A percentile compares a stretch with the other conserved stretches of the same genome.
phyloP scores from a whole-genome alignment of 192 early-diverging fungal species.

The Chytriomyces confervae region DNA sequence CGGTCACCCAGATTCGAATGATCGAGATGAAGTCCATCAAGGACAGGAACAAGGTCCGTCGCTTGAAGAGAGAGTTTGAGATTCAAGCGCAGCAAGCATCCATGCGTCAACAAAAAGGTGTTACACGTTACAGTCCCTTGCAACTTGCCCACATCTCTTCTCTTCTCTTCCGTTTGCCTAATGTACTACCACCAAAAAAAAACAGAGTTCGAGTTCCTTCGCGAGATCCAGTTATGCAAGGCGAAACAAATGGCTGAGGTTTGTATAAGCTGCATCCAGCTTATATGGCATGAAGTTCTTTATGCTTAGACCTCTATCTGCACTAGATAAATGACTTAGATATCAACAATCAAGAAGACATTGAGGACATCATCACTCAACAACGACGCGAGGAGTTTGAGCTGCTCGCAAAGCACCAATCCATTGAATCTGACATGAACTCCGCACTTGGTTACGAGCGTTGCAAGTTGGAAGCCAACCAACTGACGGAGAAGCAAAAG shows the following conservation, averaged over 20 bases:
- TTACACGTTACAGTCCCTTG: not conserved
- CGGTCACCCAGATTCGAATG: slow-evolving; percentile 27
- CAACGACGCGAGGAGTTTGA: slow-evolving; percentile 35
- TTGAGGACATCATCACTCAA: slow-evolving; percentile 17
- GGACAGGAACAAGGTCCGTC: slow-evolving; percentile 27
- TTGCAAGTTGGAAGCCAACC: slow-evolving; percentile 19
- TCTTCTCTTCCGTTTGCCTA: not conserved
- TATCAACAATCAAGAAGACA: slow-evolving; percentile 29
- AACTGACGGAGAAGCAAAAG: slow-evolving; percentile 33
- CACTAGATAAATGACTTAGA: slow-evolving; percentile 37
- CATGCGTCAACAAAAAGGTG: slow-evolving; percentile 42
- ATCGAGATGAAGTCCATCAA: slow-evolving; percentile 33
- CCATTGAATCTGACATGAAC: slow-evolving; percentile 15
- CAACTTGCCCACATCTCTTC: not conserved
- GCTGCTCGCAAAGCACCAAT: slow-evolving; percentile 28
- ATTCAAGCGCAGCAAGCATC: slow-evolving; percentile 24
- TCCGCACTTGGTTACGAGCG: slow-evolving; percentile 5
- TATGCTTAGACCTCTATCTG: not conserved
- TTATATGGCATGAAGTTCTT: not conserved
- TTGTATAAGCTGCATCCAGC: not conserved
- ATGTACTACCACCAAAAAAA: too few species aligned
- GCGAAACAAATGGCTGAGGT: slow-evolving; percentile 35
- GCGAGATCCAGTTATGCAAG: slow-evolving; percentile 39
- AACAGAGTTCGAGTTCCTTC: slow-evolving; percentile 35
- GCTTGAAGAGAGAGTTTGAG: slow-evolving; percentile 35